Conservation (phyloP, 768 basidiomycete genomes). For the Pisolithus tinctorius region DNA sequence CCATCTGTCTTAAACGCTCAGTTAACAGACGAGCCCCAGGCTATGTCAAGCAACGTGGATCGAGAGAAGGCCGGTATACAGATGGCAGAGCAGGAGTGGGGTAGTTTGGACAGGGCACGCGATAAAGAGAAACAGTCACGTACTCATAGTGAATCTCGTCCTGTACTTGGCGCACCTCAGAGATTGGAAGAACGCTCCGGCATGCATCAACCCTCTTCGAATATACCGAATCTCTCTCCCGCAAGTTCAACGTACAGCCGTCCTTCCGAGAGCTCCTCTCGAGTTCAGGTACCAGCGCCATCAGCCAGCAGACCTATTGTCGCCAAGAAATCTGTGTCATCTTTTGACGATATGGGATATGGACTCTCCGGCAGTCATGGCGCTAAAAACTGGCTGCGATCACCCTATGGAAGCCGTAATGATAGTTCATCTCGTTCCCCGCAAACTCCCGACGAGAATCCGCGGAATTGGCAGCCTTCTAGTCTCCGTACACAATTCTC, state of each 20-base stretch:
- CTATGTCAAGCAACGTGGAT: conserved; percentile 14
- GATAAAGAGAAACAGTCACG: conserved; percentile 16
- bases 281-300: conserved; percentile 15
- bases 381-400: conserved; percentile 20
- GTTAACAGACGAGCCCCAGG: conserved; percentile 24
- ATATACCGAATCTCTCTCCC: conserved; percentile 10
- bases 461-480: conserved; percentile 26
- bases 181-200: conserved; percentile 14
- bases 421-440: conserved; percentile 25
- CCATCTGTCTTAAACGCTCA: conserved; percentile 34
- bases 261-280: conserved; percentile 7
- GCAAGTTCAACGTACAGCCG: conserved; percentile 11
- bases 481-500: conserved; percentile 21
- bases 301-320: conserved; percentile 28
- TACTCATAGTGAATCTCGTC: conserved; percentile 19
- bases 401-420: conserved; percentile 22
- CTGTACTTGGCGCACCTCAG: conserved; percentile 7
- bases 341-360: conserved; percentile 16
- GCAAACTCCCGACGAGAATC: conserved; percentile 23
- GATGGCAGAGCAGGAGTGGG: conserved; percentile 24
- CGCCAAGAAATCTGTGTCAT: conserved; percentile 22
- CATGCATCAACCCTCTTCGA: conserved; percentile 4
- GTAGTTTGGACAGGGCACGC: conserved; percentile 15
- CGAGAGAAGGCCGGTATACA: conserved; percentile 22
- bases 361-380: conserved; percentile 16